Conservation (phyloP, 441 rosid genomes). For the Biscutella auriculata region DNA sequence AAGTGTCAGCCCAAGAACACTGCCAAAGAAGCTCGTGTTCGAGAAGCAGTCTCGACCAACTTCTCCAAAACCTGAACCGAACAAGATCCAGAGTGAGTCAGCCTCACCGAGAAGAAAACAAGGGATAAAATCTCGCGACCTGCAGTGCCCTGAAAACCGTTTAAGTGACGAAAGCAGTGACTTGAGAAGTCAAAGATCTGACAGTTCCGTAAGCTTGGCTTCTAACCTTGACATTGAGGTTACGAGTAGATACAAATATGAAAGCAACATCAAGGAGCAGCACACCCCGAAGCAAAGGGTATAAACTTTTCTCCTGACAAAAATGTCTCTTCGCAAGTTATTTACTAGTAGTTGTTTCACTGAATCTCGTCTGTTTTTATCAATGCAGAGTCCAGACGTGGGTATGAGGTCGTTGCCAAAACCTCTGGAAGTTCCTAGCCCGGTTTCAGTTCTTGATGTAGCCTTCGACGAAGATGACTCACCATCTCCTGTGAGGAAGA, state of each 20-base stretch:
- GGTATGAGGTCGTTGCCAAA: slow-evolving; percentile 29
- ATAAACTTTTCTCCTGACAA: slow-evolving; percentile 11
- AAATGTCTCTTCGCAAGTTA: slow-evolving; percentile 3
- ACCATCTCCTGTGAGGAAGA: slow-evolving; percentile 77
- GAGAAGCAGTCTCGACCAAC: slow-evolving; percentile 38
- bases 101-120: slow-evolving; percentile 32
- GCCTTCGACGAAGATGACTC: slow-evolving; percentile 60
- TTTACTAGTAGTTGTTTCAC: slow-evolving; percentile 8
- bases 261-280: slow-evolving; percentile 26
- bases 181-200: slow-evolving; percentile 48
- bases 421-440: slow-evolving; percentile 57
- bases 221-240: slow-evolving; percentile 54
- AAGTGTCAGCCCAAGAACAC: slow-evolving; percentile 40
- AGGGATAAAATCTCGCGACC: slow-evolving; percentile 25
- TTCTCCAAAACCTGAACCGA: slow-evolving; percentile 33
- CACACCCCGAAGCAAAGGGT: slow-evolving; percentile 34
- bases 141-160: slow-evolving; percentile 38
- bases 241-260: slow-evolving; percentile 41
- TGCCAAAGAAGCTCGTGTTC: slow-evolving; percentile 35
- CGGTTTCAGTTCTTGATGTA: slow-evolving; percentile 84
- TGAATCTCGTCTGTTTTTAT: slow-evolving; percentile 13
- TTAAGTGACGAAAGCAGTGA: slow-evolving; percentile 38
- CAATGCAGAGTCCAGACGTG: slow-evolving; percentile 38
- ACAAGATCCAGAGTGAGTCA: slow-evolving; percentile 33
- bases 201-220: slow-evolving; percentile 39